A percentile compares a stretch with the other conserved stretches of the same genome.
Conservation (phyloP, 306 rosid species). For the Elaeagnus macrophylla region DNA sequence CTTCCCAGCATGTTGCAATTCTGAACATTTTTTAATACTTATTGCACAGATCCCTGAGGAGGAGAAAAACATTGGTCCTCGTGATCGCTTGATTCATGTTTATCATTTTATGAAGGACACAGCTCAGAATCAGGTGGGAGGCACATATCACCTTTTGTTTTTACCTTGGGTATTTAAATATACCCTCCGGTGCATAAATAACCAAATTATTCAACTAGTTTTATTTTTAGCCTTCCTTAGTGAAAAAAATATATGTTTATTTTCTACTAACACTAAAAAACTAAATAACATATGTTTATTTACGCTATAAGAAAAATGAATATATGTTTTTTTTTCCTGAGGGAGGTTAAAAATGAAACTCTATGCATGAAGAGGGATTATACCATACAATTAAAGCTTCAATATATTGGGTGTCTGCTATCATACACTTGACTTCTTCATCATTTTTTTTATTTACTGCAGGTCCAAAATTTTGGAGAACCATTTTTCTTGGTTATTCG, state of each 20-base stretch:
- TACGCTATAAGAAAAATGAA: no score
- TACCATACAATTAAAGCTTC: neutral
- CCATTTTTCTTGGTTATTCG: conserved; percentile 71
- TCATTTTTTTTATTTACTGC: conserved; percentile 24
- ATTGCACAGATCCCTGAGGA: conserved; percentile 58
- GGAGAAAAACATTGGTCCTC: conserved; percentile 60
- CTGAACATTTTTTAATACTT: neutral
- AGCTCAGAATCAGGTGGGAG: conserved; percentile 46
- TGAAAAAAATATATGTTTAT: no score
- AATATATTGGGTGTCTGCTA: neutral
- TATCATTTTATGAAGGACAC: conserved; percentile 72
- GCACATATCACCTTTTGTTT: neutral
- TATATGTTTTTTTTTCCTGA: neutral
- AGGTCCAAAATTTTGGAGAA: conserved; percentile 78
- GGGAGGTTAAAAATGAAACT: no score
- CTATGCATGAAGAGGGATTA: no score
- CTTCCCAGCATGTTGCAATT: neutral
- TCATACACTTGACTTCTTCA: neutral
- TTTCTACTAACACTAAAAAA: no score
- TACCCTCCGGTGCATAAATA: no score
- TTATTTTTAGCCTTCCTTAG: no score
- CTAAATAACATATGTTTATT: no score
- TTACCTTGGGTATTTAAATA: no score
- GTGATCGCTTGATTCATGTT: conserved; percentile 67
- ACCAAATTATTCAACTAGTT: no score